Percentiles rank a stretch among this genome's conserved stretches.
phyloP scores from a whole-genome alignment of 192 early-diverging fungal genomes.

The Coemansia sp. region DNA sequence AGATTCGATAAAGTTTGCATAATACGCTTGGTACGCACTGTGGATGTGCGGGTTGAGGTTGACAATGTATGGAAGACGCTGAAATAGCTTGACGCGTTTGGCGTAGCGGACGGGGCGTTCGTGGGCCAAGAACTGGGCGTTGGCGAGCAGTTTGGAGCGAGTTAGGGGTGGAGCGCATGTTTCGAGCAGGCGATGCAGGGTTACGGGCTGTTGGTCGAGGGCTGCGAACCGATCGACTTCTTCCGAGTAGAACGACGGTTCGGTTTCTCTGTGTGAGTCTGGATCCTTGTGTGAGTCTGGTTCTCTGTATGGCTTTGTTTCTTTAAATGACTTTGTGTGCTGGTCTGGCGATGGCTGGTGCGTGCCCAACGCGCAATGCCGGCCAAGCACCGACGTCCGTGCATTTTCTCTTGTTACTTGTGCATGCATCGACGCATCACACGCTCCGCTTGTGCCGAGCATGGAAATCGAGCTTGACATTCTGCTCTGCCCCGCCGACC shows the following conservation, averaged over 20 bases:
- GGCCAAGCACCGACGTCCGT: not conserved
- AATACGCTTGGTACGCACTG: constrained; percentile 70
- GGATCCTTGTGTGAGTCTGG: too few species aligned
- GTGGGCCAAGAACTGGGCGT: constrained; percentile 58
- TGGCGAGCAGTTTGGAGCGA: constrained; percentile 47
- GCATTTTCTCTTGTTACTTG: not conserved
- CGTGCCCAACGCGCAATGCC: not conserved
- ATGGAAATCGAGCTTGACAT: not conserved
- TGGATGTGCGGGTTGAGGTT: constrained; percentile 87
- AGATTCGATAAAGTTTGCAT: constrained; percentile 65
- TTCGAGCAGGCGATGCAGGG: constrained; percentile 65
- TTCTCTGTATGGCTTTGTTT: too few species aligned
- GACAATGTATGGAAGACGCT: constrained; percentile 87
- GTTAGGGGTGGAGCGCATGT: constrained; percentile 63
- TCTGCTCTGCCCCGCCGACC: too few species aligned
- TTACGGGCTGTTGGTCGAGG: constrained; percentile 63
- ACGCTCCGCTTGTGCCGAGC: not conserved
- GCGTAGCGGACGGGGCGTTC: constrained; percentile 86
- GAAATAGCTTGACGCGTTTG: constrained; percentile 68
- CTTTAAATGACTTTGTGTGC: too few species aligned
- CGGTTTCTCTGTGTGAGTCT: not conserved
- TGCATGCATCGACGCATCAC: not conserved
- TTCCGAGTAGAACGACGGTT: constrained; percentile 37
- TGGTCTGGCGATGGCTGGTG: not conserved
- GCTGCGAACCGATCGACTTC: constrained; percentile 54